Evolutionary conservation across 2,329 filamentous ascomycete species (phyloP), one percentile per base, ranked within the genome.

Genomic region (Pyrenophora seminiperda): DNA sequence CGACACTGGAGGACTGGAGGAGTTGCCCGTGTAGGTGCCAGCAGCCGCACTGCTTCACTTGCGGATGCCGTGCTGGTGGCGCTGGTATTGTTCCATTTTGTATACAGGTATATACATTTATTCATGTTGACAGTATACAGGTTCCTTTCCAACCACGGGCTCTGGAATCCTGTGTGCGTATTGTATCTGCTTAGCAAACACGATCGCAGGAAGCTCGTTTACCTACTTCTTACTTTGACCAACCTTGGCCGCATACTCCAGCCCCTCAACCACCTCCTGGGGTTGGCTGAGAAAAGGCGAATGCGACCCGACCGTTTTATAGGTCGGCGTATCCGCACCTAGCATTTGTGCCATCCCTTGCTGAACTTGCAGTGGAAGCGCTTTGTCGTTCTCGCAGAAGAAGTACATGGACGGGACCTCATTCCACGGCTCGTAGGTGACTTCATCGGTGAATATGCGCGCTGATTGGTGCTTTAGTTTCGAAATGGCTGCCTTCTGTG

Each of bases 211-310:
- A n/a, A n/a, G n/a, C n/a, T n/a, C n/a, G n/a, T n/a, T n/a, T n/a
- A n/a, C n/a, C 27, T 40, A 27, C 19, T 40, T 33, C 19, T 33
- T 39, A 24, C 14, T 32, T 27, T 32, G 18, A 4, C 29, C 29
- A 33, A 46, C 6, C 11, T 40, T 33, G 5, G 19, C 43, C 14
- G 43, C 43, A 46, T 40, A 27, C 36, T 46, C 36, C n/a, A 46
- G 7, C 17, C 34, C 36, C 3, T 46, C 36, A 15, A 40, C 36
- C 5, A 46, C 36, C 29, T 46, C 36, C 19, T 40, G 18, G 6
- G 43, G 29, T 29, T 39, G 34, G 29, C 43, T 46, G 10, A 46
- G 34, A 39, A 46, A 46, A 18, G 43, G 43, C 43, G 36, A 46
- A 40, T 40, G 43, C 11, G 27, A 33, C 5, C 19, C 43, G 9